Evolutionary conservation across 2,329 filamentous ascomycete genomes (phyloP), one percentile per base, ranked within the genome.

Genomic region (Sphaerulina musiva): DNA sequence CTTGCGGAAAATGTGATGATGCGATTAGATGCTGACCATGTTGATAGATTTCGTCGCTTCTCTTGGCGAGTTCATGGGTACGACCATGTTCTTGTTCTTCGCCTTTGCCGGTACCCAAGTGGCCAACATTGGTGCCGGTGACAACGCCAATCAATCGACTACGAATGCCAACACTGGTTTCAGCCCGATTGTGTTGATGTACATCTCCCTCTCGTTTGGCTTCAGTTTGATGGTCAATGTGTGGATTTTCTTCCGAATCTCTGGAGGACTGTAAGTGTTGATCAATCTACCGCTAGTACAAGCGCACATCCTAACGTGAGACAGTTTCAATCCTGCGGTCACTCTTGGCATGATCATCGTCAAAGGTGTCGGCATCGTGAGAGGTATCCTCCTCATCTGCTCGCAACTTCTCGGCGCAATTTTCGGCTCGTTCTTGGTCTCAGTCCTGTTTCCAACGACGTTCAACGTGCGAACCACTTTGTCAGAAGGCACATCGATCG

Each of bases 1-100:
- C 34, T 38, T 9, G 12, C 10, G 10, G 34, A 38, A 38, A 7
- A 12, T 26, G 42, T 12, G 23, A 51, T 38, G 2, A 42, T 12
- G 12, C 34, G 12, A 11, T 10, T 4, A 23, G 11, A 11, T 32
- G 41, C 59, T 57, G 52, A 59, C 50, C 11, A 11, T 6, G 6
- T 4, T 4, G 1, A 10, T 8, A 64, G 62, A 69, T 32, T 66
- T 68, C 48, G 59, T 69, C 4, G 66, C 68, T n/a, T 62, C 63
- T 44, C 56, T 60, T 6, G 70, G 70, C 48, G 73, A 76, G 51
- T 75, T 72, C 53, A 71, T 75, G 26, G 73, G 73, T 26, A 75
- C 73, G 0, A 71, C 72, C 14, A 71, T 76, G 63, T 76, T 76
- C 53, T 67, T 76, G 41, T 75, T 72, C 68, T 75, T 76, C 53